Evolutionary conservation across 805 yeast species (phyloP).

Genomic region (Jamesozyma spencerorum): DNA sequence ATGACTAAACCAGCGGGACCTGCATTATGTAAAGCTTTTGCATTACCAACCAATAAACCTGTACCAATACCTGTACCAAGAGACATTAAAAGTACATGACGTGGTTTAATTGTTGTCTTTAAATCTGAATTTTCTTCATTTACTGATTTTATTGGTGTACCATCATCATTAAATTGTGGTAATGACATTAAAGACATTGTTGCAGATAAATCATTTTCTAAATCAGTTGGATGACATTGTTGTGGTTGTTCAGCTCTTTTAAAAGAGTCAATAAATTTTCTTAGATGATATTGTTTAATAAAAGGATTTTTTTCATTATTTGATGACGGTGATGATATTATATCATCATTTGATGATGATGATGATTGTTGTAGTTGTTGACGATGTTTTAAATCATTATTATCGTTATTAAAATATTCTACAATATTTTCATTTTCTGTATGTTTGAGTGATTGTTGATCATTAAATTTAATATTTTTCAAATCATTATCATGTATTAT

Average conservation of each 20-base stretch:
- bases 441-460: neutral
- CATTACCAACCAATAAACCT: slow-evolving; percentile 64
- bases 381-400: neutral
- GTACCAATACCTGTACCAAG: slow-evolving; percentile 72
- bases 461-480: slow-evolving; percentile 10
- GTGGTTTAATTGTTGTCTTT: slow-evolving; percentile 28
- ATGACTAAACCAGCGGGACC: slow-evolving; percentile 59
- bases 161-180: slow-evolving; percentile 1
- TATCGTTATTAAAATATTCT: slow-evolving; percentile 13
- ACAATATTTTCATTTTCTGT: slow-evolving; percentile 12
- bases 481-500: slow-evolving; percentile 4
- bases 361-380: neutral
- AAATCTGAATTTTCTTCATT: slow-evolving; percentile 17
- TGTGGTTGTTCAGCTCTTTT: slow-evolving; percentile 28
- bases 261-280: slow-evolving; percentile 36
- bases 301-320: neutral
- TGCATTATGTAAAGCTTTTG: slow-evolving; percentile 45
- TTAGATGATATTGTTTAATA: slow-evolving; percentile 6
- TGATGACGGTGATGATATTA: neutral
- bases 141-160: neutral
- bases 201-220: slow-evolving; percentile 1
- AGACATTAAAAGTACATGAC: slow-evolving; percentile 68
- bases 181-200: slow-evolving; percentile 4
- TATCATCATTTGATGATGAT: neutral
- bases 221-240: neutral